phyloP scores from a whole-genome alignment of 306 rosid species.

The Fragaria iinumae region DNA sequence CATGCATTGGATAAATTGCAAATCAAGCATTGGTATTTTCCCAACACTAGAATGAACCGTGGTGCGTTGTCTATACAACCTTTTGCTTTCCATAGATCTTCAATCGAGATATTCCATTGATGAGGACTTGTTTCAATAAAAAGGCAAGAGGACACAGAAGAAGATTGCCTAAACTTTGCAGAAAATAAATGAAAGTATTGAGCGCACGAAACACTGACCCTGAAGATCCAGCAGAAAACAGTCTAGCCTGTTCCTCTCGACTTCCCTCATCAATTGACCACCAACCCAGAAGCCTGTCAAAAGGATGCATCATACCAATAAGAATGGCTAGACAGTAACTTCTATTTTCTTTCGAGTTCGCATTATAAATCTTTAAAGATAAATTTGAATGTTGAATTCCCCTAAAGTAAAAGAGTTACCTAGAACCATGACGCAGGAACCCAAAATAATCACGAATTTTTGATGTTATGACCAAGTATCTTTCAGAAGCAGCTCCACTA shows the following conservation, averaged over 20 bases:
- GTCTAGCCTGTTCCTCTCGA: constrained; percentile 85
- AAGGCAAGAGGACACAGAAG: constrained; percentile 8
- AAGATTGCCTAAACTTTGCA: constrained; percentile 14
- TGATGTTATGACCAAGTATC: constrained; percentile 54
- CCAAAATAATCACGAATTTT: constrained; percentile 66
- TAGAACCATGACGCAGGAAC: constrained; percentile 73
- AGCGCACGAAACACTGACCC: constrained; percentile 51
- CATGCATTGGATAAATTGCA: background rate
- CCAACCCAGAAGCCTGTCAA: constrained; percentile 82
- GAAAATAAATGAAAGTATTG: constrained; percentile 16
- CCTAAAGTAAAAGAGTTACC: constrained; percentile 36
- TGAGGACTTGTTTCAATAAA: background rate
- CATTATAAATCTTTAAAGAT: constrained; percentile 21
- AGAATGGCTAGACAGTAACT: constrained; percentile 1
- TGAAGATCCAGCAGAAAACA: constrained; percentile 53
- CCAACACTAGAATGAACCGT: background rate
- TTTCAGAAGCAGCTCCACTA: constrained; percentile 47
- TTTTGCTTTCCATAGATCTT: constrained; percentile 9
- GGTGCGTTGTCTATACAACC: background rate
- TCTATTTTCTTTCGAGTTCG: constrained; percentile 9
- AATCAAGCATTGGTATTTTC: background rate
- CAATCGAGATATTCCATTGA: background rate
- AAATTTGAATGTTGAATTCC: constrained; percentile 13
- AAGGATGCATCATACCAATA: constrained; percentile 26
- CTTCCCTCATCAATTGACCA: constrained; percentile 93